These are phyloP conservation scores for Metschnikowia henanensis DNA, from an alignment of 805 yeast genomes.

Conservation along the genomic window DNA sequence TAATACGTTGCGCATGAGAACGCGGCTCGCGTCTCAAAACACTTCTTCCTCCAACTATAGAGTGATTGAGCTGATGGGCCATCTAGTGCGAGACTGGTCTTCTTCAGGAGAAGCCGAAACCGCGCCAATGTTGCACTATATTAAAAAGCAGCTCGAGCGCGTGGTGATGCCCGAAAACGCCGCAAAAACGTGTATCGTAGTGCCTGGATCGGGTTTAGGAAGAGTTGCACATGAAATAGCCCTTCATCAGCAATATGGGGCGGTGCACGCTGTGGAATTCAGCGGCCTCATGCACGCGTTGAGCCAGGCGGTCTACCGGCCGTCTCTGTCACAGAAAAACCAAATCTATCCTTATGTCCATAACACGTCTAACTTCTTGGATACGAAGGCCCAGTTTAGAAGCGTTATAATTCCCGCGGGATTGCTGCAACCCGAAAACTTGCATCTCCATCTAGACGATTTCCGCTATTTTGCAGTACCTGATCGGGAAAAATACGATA, in stretches of 20 bases:
- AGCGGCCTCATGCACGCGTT: conserved; percentile 76
- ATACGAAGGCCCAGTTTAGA: conserved; percentile 51
- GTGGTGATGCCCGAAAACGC: conserved; percentile 28
- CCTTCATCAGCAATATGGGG: conserved; percentile 35
- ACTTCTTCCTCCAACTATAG: conserved; percentile 31
- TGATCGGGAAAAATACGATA: conserved; percentile 32
- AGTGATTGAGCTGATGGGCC: conserved; percentile 72
- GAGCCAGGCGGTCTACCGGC: conserved; percentile 54
- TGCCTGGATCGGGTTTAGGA: conserved; percentile 92
- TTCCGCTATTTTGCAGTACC: conserved; percentile 53
- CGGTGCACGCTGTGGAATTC: conserved; percentile 74
- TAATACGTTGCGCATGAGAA: conserved; percentile 8
- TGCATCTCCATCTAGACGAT: conserved; percentile 57
- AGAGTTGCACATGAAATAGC: conserved; percentile 68
- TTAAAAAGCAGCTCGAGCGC: conserved; percentile 41
- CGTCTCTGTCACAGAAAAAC: background rate
- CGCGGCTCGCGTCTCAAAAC: conserved; percentile 5
- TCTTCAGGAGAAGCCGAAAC: conserved; percentile 47
- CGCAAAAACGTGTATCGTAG: conserved; percentile 50
- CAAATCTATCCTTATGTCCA: conserved; percentile 42
- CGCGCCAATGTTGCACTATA: conserved; percentile 52
- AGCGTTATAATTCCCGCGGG: conserved; percentile 30
- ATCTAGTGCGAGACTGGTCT: conserved; percentile 76
- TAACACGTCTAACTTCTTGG: conserved; percentile 64
- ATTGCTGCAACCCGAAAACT: conserved; percentile 43